Base-by-base conservation (phyloP, 129 eudicot genomes). In the Escallonia rubra region DNA sequence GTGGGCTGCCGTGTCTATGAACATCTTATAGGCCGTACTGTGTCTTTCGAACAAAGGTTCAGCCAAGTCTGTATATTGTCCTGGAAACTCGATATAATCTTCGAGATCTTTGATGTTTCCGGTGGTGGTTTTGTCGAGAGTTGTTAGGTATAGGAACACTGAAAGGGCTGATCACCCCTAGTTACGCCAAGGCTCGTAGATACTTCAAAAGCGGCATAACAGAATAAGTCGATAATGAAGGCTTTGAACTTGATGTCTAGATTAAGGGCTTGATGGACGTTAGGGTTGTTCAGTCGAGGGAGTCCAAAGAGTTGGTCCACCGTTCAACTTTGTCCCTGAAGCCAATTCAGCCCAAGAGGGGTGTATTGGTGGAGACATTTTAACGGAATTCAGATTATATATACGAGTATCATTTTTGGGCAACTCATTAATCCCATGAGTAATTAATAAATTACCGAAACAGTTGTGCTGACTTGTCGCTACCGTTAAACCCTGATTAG, bases 201-300 rank as follows among this genome's bases (percentile, higher is more conserved):
- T 48, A 83, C 78, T 7, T 78, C 70, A 16, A 74, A 73, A 66
- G 95, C 80, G 4, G 95, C 46, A n/a, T 72, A 69, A 43, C 91
- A 75, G 68, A 90, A 82, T 61, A 84, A 82, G 55, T 90, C 97
- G 8, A 87, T 81, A 4, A 90, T 39, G 14, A 84, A 75, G 43
- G 89, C 97, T 57, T 57, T 70, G 60, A 82, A 44, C 42, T 47
- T 10, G 88, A 76, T 42, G 59, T 65, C 3, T 41, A 84, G 52
- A 87, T 64, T 50, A 41, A 90, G 91, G 47, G 74, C 71, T 13
- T 65, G 13, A 59, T 46, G 78, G 46, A 90, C 61, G 41, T 62
- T 52, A 2, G 81, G 70, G 80, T 77, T 82, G 79, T 78, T 70
- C 62, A 81, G 77, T 44, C 76, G 70, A 0, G 79, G 86, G 77